These are phyloP conservation scores for Calonectria pseudoturangicola DNA, from an alignment of 2,329 filamentous ascomycete species.

Conservation along the genomic window DNA sequence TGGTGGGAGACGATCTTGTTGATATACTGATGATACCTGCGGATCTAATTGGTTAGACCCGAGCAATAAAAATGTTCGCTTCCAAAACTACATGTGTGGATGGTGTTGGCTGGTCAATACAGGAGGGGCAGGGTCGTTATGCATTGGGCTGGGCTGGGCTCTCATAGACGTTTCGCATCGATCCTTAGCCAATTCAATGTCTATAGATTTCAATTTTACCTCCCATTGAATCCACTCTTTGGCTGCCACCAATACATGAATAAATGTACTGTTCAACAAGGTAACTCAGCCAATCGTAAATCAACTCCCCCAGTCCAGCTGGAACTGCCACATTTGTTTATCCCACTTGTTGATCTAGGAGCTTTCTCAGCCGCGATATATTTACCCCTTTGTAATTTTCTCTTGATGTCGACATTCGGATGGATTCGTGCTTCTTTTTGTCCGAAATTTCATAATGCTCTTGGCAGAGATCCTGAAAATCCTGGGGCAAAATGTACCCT, in stretches of 20 bases:
- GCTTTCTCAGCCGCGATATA: too few species aligned
- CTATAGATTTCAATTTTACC: background rate
- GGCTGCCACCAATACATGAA: too few species aligned
- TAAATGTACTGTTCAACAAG: background rate
- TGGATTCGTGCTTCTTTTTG: background rate
- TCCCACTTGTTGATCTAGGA: too few species aligned
- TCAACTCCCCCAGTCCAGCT: background rate
- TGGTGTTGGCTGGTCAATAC: constrained; percentile 44
- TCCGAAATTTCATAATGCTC: background rate
- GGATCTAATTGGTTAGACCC: constrained; percentile 28
- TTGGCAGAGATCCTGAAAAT: constrained; percentile 1
- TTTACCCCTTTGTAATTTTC: too few species aligned
- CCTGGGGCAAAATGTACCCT: constrained; percentile 21
- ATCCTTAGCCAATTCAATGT: constrained; percentile 43
- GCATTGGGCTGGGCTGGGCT: constrained; percentile 41
- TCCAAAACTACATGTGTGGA: constrained; percentile 35
- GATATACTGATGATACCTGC: constrained; percentile 39
- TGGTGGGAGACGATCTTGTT: constrained; percentile 35
- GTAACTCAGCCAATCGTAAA: too few species aligned
- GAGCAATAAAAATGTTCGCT: constrained; percentile 32
- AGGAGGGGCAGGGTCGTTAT: constrained; percentile 39
- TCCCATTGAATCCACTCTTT: background rate
- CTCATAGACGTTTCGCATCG: constrained; percentile 45
- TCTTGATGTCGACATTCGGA: background rate
- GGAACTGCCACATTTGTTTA: background rate